A percentile compares a stretch with the other conserved stretches of the same genome.
Evolutionary conservation across 257 asterid species (phyloP).

Genomic region (Orobanche coerulescens): DNA sequence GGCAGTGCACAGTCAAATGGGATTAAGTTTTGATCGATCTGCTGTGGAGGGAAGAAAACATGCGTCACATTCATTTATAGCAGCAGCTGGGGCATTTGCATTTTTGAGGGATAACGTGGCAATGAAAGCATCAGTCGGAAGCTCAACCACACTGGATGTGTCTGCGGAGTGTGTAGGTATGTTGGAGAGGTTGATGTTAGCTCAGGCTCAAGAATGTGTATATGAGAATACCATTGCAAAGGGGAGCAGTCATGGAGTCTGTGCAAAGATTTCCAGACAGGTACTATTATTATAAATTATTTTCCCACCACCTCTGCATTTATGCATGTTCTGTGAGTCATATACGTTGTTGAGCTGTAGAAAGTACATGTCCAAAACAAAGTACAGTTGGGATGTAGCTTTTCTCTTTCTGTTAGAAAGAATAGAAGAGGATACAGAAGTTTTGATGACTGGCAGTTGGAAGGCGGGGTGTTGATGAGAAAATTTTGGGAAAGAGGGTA

Average conservation of each 20-base stretch:
- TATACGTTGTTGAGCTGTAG: background rate
- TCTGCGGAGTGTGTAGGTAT: constrained; percentile 91
- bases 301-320: background rate
- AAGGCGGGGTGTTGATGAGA: background rate
- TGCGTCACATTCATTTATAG: constrained; percentile 87
- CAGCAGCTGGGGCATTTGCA: constrained; percentile 91
- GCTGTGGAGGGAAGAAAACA: constrained; percentile 88
- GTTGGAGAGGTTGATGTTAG: constrained; percentile 95
- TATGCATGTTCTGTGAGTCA: constrained; percentile 4
- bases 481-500: background rate
- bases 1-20: constrained; percentile 93
- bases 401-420: background rate
- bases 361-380: constrained; percentile 5
- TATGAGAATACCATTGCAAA: constrained; percentile 90
- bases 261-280: constrained; percentile 94
- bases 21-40: constrained; percentile 77
- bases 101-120: constrained; percentile 82
- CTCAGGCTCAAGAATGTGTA: constrained; percentile 97
- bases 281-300: constrained; percentile 29
- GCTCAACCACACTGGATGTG: constrained; percentile 69
- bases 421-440: background rate
- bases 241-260: constrained; percentile 91
- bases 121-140: constrained; percentile 80
- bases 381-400: background rate
- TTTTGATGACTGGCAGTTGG: background rate